A percentile compares a stretch with the other conserved stretches of the same genome.
Evolutionary conservation across 1,284 basidiomycete species (phyloP).

Genomic region (Leccinum pachyderme): DNA sequence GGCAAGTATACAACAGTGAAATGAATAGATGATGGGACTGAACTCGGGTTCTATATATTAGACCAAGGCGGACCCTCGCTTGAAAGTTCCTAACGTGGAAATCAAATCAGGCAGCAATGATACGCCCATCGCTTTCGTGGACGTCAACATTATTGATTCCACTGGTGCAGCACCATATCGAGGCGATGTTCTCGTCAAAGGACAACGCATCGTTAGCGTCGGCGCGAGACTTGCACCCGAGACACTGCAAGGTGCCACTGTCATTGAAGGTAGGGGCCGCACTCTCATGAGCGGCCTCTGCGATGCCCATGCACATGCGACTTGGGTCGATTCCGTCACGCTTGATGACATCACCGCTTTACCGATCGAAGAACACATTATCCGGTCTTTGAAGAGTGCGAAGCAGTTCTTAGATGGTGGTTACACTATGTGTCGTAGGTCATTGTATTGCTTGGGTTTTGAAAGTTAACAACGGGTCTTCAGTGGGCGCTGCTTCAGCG

Average conservation of each 20-base stretch:
- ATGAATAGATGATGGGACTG: neutral
- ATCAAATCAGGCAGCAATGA: conserved; percentile 25
- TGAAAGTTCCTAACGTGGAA: conserved; percentile 27
- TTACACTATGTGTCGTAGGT: conserved; percentile 34
- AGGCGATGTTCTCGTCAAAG: conserved; percentile 34
- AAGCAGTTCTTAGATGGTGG: conserved; percentile 31
- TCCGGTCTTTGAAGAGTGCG: conserved; percentile 27
- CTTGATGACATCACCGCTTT: conserved; percentile 27
- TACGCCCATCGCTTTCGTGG: conserved; percentile 25
- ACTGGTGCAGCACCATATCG: conserved; percentile 30
- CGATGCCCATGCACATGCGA: conserved; percentile 29
- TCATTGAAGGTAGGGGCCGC: conserved; percentile 28
- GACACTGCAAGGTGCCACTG: conserved; percentile 13
- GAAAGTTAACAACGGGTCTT: neutral
- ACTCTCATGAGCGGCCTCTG: conserved; percentile 33
- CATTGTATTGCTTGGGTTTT: neutral
- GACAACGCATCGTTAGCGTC: conserved; percentile 30
- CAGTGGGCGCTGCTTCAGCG: conserved; percentile 33
- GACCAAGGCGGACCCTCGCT: conserved; percentile 23
- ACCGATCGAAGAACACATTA: conserved; percentile 29
- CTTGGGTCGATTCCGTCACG: conserved; percentile 26
- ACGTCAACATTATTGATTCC: conserved; percentile 35
- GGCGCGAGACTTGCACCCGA: conserved; percentile 21
- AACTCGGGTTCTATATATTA: conserved; percentile 10
- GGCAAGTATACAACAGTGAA: conserved; percentile 7